Conservation (phyloP, 768 basidiomycete species). For the Goffeauzyma gilvescens region DNA sequence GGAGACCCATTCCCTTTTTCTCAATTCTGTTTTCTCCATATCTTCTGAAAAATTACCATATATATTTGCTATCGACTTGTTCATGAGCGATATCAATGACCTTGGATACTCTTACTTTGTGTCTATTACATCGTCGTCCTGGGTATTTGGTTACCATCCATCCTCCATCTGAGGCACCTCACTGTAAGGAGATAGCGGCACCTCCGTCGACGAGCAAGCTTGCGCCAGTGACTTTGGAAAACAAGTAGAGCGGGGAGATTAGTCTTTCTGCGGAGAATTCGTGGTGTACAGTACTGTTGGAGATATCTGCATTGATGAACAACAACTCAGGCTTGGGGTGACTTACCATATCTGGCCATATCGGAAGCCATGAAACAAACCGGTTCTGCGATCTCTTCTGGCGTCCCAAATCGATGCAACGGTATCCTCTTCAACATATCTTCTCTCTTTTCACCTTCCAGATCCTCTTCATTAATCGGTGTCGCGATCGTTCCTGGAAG, state of each 20-base stretch:
- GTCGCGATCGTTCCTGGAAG: slow-evolving; percentile 64
- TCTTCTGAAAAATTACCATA: too few species aligned
- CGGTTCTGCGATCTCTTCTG: slow-evolving; percentile 56
- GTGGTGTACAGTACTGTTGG: neutral
- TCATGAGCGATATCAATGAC: too few species aligned
- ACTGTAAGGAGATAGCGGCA: slow-evolving; percentile 52
- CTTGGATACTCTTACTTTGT: too few species aligned
- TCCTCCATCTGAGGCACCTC: neutral
- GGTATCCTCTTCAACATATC: slow-evolving; percentile 48
- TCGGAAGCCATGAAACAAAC: slow-evolving; percentile 56
- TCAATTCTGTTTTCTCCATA: too few species aligned
- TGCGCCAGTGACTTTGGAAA: slow-evolving; percentile 40
- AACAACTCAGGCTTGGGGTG: too few species aligned
- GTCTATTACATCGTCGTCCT: too few species aligned
- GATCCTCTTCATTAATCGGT: slow-evolving; percentile 58
- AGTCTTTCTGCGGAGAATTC: neutral
- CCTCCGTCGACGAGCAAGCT: slow-evolving; percentile 54
- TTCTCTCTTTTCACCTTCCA: slow-evolving; percentile 44
- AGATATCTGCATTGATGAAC: too few species aligned
- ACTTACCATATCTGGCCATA: slow-evolving; percentile 42
- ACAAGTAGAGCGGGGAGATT: neutral
- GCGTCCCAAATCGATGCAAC: slow-evolving; percentile 49
- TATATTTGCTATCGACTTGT: too few species aligned
- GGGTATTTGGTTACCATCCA: too few species aligned
- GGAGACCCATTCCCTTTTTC: too few species aligned